Evolutionary conservation across 148 eudicot genomes (phyloP), one percentile per base, ranked within the genome.

Genomic region (Heliamphora exappendiculata): DNA sequence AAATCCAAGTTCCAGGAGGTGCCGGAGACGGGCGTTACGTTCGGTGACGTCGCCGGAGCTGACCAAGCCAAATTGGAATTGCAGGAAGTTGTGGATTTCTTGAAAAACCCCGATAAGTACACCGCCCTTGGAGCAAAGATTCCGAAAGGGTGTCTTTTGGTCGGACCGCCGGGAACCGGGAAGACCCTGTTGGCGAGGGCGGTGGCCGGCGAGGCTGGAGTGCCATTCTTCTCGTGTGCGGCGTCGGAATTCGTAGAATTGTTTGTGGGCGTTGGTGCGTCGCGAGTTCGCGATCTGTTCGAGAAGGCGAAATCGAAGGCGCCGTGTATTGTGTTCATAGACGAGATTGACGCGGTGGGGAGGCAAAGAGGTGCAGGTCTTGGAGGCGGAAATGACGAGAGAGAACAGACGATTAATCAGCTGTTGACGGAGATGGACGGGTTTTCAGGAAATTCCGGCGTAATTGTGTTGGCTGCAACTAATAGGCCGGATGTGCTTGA

Each of bases 401-500:
- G 99, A 58, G 99, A 95, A 74, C 99, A 95, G 82, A 95, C 99
- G 37, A 95, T 95, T 79, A 95, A 95, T 83, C 99, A 95, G 96
- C 84, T 95, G 74, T 85, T 95, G 91, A 92, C 99, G 16, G 99
- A 95, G 85, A 93, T 95, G 99, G 99, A 95, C 85, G 99, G 99
- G 0, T 95, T 95, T 54, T 89, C 97, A 0, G 99, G 99, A 1
- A 95, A 95, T 78, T 92, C 99, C 0, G 99, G 99, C 51, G 99
- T 95, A 5, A 95, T 95, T 73, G 99, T 95, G 33, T 78, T 95
- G 88, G 99, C 99, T 33, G 99, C 99, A 0, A 95, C 99, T 4
- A 95, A 95, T 60, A 82, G 99, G 78, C 99, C 99, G 0, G 99
- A 95, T 89, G 99, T 95, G 68, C 91, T 95, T 84, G 99, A 95